Percentiles rank a stretch among this genome's conserved stretches.
These are phyloP conservation scores for Aspergillus luchuensis DNA, from an alignment of 2,329 filamentous ascomycete genomes.

Conservation along the genomic window DNA sequence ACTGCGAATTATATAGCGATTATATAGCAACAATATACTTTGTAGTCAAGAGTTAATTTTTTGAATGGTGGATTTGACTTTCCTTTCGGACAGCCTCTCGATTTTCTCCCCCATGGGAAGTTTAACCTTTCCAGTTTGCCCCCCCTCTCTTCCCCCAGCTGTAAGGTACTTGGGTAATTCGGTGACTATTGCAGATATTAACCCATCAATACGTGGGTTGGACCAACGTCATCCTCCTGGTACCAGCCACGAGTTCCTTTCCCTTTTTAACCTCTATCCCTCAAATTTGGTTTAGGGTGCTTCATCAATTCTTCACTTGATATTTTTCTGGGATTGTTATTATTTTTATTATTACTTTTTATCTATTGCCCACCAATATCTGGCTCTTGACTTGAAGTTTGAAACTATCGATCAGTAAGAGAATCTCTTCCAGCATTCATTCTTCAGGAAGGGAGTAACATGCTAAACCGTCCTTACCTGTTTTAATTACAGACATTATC, in stretches of 20 bases:
- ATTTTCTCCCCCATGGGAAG: not conserved
- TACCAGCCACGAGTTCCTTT: conserved; percentile 15
- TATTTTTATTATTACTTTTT: not conserved
- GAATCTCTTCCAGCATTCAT: not conserved
- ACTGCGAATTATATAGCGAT: too few relatives aligned
- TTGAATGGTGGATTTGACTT: not conserved
- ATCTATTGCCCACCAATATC: not conserved
- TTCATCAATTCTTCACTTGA: not conserved
- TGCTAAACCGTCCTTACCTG: not conserved
- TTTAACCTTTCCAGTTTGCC: too few relatives aligned
- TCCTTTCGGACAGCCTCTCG: not conserved
- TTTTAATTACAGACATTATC: not conserved
- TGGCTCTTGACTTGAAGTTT: not conserved
- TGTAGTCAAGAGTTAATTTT: too few relatives aligned
- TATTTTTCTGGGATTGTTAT: not conserved
- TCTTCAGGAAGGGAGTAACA: not conserved
- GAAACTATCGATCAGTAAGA: not conserved
- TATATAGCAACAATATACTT: too few relatives aligned
- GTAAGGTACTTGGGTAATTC: not conserved
- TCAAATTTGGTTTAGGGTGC: not conserved
- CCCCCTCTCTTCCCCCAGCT: not conserved
- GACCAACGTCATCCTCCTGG: conserved; percentile 15
- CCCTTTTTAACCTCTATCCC: conserved; percentile 3
- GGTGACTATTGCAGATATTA: not conserved
- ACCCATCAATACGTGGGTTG: conserved; percentile 7